Conservation (phyloP, 1,284 basidiomycete genomes). For the Ceratobasidium sp. region DNA sequence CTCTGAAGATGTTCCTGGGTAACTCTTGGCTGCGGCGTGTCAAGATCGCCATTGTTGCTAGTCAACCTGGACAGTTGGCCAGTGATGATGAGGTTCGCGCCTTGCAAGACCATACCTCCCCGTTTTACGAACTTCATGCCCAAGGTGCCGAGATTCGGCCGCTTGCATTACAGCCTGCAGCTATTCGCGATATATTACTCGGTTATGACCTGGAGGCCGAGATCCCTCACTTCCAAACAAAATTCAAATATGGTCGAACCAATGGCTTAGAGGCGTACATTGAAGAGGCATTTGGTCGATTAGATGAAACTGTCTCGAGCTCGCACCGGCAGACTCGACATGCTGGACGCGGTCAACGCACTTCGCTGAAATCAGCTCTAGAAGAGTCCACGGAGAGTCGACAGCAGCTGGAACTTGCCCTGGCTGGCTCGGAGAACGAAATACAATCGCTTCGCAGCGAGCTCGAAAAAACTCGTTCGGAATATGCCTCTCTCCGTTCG, state of each 20-base stretch:
- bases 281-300: neutral
- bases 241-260: no score
- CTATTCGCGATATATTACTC: neutral
- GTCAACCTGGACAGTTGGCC: neutral
- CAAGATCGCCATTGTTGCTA: neutral
- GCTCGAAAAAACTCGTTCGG: constrained; percentile 4
- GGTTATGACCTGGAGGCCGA: neutral
- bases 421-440: constrained; percentile 6
- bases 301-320: neutral
- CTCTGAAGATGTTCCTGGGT: constrained; percentile 9
- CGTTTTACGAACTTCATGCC: neutral
- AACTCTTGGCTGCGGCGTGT: neutral
- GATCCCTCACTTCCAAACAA: neutral
- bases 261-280: neutral
- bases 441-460: neutral
- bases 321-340: neutral
- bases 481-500: constrained; percentile 27
- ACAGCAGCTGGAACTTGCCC: neutral
- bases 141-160: neutral
- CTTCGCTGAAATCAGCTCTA: neutral
- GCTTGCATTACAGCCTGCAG: neutral
- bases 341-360: no score
- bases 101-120: neutral
- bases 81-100: neutral
- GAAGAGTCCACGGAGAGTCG: neutral